A percentile compares a stretch with the other conserved stretches of the same genome.
Evolutionary conservation across 2,329 filamentous ascomycete species (phyloP).

Genomic region (Stromatinia cepivora): DNA sequence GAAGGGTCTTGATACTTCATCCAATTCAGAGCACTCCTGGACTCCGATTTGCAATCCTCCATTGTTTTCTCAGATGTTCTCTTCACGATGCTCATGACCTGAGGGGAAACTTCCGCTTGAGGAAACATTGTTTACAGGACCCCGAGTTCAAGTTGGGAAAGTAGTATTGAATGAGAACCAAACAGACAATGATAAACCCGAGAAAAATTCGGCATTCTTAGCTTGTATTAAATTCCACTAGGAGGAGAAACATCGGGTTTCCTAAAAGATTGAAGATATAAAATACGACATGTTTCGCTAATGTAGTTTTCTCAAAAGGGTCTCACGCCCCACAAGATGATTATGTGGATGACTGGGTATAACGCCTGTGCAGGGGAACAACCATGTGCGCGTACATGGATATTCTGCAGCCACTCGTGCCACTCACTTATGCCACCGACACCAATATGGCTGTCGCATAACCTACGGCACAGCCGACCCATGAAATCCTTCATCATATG

Average conservation of each 20-base stretch:
- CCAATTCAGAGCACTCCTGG: slow-evolving; percentile 8
- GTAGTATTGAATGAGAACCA: not conserved
- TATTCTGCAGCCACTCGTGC: not conserved
- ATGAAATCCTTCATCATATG: not conserved
- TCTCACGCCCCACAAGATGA: not conserved
- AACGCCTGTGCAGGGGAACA: not conserved
- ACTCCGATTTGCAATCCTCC: slow-evolving; percentile 13
- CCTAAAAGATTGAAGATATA: slow-evolving; percentile 17
- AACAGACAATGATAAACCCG: not conserved
- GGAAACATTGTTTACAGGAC: slow-evolving; percentile 5
- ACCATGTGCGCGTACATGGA: not conserved
- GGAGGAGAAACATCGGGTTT: not conserved
- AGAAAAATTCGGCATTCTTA: slow-evolving; percentile 8
- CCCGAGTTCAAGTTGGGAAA: slow-evolving; percentile 11
- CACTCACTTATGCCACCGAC: not conserved
- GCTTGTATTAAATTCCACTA: not conserved
- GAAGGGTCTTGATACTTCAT: not conserved
- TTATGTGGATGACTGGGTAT: slow-evolving; percentile 4
- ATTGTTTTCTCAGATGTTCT: slow-evolving; percentile 8
- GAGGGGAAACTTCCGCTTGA: not conserved
- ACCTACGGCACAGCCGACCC: not conserved
- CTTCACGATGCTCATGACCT: not conserved
- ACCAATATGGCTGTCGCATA: not conserved
- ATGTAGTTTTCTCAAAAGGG: not conserved
- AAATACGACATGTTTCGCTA: not conserved